These are phyloP conservation scores for Claviceps monticola DNA, from an alignment of 2,329 filamentous ascomycete species.

Conservation along the genomic window DNA sequence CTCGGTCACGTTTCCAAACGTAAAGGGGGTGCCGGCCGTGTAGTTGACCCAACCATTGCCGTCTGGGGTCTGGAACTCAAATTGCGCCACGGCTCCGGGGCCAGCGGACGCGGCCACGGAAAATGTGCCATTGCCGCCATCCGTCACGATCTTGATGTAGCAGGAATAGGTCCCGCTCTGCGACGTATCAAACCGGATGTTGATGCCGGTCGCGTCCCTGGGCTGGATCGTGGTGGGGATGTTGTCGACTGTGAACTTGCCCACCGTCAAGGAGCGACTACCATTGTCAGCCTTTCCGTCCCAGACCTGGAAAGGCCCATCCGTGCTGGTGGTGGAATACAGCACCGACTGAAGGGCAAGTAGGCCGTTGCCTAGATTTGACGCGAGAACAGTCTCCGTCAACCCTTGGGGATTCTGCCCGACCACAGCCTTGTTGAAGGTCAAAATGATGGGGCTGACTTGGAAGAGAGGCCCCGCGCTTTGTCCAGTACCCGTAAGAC, in stretches of 20 bases:
- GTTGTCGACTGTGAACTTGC: conserved; percentile 33
- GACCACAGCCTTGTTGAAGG: conserved; percentile 35
- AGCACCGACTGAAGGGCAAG: conserved; percentile 30
- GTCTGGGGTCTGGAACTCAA: conserved; percentile 42
- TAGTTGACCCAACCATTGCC: conserved; percentile 37
- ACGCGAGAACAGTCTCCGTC: conserved; percentile 30
- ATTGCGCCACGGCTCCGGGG: conserved; percentile 30
- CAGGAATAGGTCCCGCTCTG: conserved; percentile 32
- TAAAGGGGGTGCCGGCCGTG: conserved; percentile 28
- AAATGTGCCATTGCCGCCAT: conserved; percentile 34
- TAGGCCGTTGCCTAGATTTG: conserved; percentile 33
- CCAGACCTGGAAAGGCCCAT: conserved; percentile 30
- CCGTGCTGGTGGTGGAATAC: conserved; percentile 28
- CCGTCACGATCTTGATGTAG: conserved; percentile 32
- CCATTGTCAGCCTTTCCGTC: conserved; percentile 14
- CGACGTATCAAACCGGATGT: conserved; percentile 33
- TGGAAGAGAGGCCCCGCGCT: conserved; percentile 31
- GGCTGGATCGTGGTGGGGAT: conserved; percentile 31
- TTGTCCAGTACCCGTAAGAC: conserved; percentile 33
- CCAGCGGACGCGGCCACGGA: conserved; percentile 36
- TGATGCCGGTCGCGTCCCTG: conserved; percentile 24
- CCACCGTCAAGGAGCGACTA: conserved; percentile 21
- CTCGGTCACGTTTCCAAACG: conserved; percentile 41
- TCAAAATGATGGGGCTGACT: conserved; percentile 32
- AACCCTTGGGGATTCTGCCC: conserved; percentile 24